Conservation (phyloP, 1,139 yeast genomes). For the Lodderomyces pseudojiufengensis region DNA sequence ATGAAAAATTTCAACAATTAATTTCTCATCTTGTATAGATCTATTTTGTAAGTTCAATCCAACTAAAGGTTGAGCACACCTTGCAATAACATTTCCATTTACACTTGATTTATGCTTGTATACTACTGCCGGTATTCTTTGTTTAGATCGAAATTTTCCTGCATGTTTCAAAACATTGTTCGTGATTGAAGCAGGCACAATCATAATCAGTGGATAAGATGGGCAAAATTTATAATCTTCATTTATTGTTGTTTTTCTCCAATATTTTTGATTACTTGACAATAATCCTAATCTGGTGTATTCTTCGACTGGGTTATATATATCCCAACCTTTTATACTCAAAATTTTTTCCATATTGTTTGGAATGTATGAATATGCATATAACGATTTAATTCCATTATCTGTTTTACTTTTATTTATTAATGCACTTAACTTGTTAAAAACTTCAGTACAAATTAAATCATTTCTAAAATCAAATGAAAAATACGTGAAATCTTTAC, state of each 20-base stretch:
- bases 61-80: constrained; percentile 92
- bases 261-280: constrained; percentile 24
- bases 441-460: constrained; percentile 63
- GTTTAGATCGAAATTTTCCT: constrained; percentile 79
- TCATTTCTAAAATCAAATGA: constrained; percentile 70
- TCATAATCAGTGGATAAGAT: constrained; percentile 66
- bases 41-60: constrained; percentile 80
- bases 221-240: constrained; percentile 63
- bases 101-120: constrained; percentile 58
- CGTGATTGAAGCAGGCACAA: constrained; percentile 72
- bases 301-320: constrained; percentile 63
- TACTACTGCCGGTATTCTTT: constrained; percentile 76
- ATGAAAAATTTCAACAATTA: constrained; percentile 68
- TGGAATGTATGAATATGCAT: constrained; percentile 49
- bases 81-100: constrained; percentile 75
- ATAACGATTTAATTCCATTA: constrained; percentile 40
- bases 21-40: constrained; percentile 86
- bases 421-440: constrained; percentile 62
- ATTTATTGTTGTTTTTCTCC: constrained; percentile 74
- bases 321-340: constrained; percentile 61
- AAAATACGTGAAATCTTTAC: constrained; percentile 85
- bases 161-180: constrained; percentile 84
- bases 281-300: constrained; percentile 61
- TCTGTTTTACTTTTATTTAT: constrained; percentile 41
- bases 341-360: constrained; percentile 61